Percentiles rank a stretch among this genome's conserved stretches.
Evolutionary conservation across 345 rosid genomes (phyloP).

Genomic region (Moricandia moricandioides): DNA sequence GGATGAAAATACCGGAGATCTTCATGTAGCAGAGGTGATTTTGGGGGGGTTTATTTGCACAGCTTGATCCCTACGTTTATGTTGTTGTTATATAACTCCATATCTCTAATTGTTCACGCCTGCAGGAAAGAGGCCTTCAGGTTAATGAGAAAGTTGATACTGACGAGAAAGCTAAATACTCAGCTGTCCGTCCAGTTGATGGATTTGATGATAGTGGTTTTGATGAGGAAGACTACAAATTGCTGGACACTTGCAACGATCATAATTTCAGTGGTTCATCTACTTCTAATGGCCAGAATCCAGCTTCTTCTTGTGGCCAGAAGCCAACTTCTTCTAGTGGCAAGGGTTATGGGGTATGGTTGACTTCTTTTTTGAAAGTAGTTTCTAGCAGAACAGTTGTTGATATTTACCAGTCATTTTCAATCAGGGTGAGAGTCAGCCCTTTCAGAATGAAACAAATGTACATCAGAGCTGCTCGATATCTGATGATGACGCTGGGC

Average conservation of each 20-base stretch:
- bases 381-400: slow-evolving; percentile 1
- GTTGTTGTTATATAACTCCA: neutral
- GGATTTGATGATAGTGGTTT: slow-evolving; percentile 73
- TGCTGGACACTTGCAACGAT: slow-evolving; percentile 54
- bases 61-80: neutral
- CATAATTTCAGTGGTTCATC: slow-evolving; percentile 61
- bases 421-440: slow-evolving; percentile 56
- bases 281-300: slow-evolving; percentile 41
- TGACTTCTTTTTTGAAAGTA: slow-evolving; percentile 21
- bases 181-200: slow-evolving; percentile 65
- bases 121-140: slow-evolving; percentile 84
- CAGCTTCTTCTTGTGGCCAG: slow-evolving; percentile 35
- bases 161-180: slow-evolving; percentile 85
- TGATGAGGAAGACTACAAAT: slow-evolving; percentile 61
- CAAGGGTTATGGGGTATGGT: slow-evolving; percentile 38
- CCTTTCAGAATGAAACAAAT: slow-evolving; percentile 40
- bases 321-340: slow-evolving; percentile 43
- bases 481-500: slow-evolving; percentile 44
- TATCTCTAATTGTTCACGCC: slow-evolving; percentile 9
- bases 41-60: slow-evolving; percentile 13
- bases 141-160: slow-evolving; percentile 52
- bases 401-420: slow-evolving; percentile 16
- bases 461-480: slow-evolving; percentile 40
- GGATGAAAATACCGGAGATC: slow-evolving; percentile 80
- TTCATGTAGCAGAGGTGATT: slow-evolving; percentile 88